Percentiles rank a stretch among this genome's conserved stretches.
Evolutionary conservation across 352 stramenopile species (phyloP).

Genomic region (Phytophthora hybrid): DNA sequence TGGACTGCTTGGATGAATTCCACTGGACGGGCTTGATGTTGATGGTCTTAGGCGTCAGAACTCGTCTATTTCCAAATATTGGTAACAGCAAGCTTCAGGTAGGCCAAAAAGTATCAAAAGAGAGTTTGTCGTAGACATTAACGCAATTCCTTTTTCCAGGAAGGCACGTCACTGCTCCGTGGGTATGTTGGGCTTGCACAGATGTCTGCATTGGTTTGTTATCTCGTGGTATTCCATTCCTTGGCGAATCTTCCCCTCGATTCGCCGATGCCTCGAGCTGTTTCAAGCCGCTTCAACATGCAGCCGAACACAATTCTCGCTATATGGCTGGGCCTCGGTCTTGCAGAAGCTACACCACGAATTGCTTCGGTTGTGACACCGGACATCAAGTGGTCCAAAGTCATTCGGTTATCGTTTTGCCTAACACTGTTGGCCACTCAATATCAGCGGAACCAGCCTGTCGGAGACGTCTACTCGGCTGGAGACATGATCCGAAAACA

Average conservation of each 20-base stretch:
- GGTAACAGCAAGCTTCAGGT: slow-evolving; percentile 18
- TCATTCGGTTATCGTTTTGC: slow-evolving; percentile 29
- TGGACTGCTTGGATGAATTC: slow-evolving; percentile 44
- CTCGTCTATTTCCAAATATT: slow-evolving; percentile 6
- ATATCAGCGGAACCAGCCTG: slow-evolving; percentile 22
- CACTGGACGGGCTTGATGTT: slow-evolving; percentile 25
- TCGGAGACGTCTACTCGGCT: not conserved
- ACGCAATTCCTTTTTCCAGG: slow-evolving; percentile 4
- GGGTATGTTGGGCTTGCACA: slow-evolving; percentile 40
- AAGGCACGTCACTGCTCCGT: slow-evolving; percentile 4
- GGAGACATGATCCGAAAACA: slow-evolving; percentile 50
- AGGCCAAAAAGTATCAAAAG: not conserved
- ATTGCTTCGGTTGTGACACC: slow-evolving; percentile 12
- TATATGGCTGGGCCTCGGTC: slow-evolving; percentile 80
- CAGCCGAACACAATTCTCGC: slow-evolving; percentile 92
- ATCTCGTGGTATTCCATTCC: slow-evolving; percentile 92
- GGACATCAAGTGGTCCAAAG: slow-evolving; percentile 5
- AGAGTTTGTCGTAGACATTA: not conserved
- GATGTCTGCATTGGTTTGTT: slow-evolving; percentile 67
- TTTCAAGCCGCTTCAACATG: slow-evolving; percentile 92
- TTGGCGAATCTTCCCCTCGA: slow-evolving; percentile 93
- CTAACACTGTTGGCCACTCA: slow-evolving; percentile 23
- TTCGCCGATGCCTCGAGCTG: slow-evolving; percentile 85
- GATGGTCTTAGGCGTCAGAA: slow-evolving; percentile 32
- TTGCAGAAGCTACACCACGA: slow-evolving; percentile 30